These are phyloP conservation scores for Cryphonectria naterciae DNA, from an alignment of 2,329 filamentous ascomycete genomes.

Conservation along the genomic window DNA sequence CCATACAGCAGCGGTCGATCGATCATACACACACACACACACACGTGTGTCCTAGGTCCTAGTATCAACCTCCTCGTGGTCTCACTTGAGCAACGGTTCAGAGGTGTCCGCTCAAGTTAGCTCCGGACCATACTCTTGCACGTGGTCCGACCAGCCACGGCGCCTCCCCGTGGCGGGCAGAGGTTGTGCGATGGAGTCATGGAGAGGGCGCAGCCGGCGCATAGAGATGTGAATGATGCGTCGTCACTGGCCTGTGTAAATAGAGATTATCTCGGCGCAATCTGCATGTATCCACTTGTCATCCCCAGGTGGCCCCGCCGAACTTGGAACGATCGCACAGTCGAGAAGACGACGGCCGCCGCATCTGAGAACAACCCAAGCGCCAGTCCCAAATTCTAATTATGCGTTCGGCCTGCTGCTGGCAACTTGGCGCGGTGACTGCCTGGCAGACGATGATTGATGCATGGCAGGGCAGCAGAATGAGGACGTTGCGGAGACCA, in stretches of 20 bases:
- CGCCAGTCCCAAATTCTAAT: not conserved
- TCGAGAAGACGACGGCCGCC: not conserved
- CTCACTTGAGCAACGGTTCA: too few species aligned
- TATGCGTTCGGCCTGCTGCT: not conserved
- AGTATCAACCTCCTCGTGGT: not conserved
- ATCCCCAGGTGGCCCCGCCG: not conserved
- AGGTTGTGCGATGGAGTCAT: not conserved
- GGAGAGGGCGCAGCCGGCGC: not conserved
- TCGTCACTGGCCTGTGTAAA: constrained; percentile 1
- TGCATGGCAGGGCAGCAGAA: not conserved
- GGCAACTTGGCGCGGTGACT: not conserved
- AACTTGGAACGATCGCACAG: not conserved
- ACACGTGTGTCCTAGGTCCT: not conserved
- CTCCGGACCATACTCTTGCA: too few species aligned
- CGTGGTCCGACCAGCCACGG: not conserved
- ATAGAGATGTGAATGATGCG: not conserved
- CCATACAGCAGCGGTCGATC: not conserved
- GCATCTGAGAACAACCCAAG: not conserved
- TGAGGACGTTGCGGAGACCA: not conserved
- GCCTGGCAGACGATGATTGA: not conserved
- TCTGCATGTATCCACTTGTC: constrained; percentile 1
- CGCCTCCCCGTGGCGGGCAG: not conserved
- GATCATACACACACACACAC: not conserved
- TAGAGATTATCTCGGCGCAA: constrained; percentile 8
- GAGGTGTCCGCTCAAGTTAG: too few species aligned